These are phyloP conservation scores for Leishmania arabica DNA, from an alignment of 208 protist genomes.

Conservation along the genomic window DNA sequence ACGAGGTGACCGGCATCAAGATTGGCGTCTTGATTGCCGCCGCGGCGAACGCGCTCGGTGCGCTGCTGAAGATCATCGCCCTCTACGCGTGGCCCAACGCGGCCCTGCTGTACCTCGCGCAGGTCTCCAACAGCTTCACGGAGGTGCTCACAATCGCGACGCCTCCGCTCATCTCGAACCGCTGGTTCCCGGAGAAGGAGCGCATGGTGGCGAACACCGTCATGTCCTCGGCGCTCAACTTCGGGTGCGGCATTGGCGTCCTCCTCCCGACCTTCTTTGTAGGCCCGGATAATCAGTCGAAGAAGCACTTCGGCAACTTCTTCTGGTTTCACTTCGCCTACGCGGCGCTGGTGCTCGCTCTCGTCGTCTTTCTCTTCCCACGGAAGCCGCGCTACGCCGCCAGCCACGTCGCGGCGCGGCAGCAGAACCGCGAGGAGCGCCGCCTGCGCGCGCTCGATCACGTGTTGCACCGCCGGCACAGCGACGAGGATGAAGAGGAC, in stretches of 20 bases:
- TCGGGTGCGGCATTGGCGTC: slow-evolving; percentile 71
- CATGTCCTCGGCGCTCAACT: slow-evolving; percentile 63
- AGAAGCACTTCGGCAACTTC: slow-evolving; percentile 61
- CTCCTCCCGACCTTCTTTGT: slow-evolving; percentile 77
- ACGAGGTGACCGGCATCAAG: slow-evolving; percentile 71
- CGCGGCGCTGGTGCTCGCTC: slow-evolving; percentile 35
- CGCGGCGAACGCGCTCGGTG: slow-evolving; percentile 49
- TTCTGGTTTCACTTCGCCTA: slow-evolving; percentile 78
- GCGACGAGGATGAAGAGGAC: slow-evolving; percentile 18
- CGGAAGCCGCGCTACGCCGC: slow-evolving; percentile 43
- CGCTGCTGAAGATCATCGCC: slow-evolving; percentile 64
- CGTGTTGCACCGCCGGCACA: slow-evolving; percentile 13
- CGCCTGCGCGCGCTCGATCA: slow-evolving; percentile 27
- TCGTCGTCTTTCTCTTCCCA: slow-evolving; percentile 62
- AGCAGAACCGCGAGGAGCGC: slow-evolving; percentile 45
- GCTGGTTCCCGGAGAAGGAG: slow-evolving; percentile 72
- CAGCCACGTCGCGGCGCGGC: slow-evolving; percentile 53
- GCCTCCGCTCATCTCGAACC: slow-evolving; percentile 74
- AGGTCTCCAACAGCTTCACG: slow-evolving; percentile 73
- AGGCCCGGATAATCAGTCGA: slow-evolving; percentile 40
- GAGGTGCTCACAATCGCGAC: slow-evolving; percentile 81
- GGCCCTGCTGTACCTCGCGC: slow-evolving; percentile 56
- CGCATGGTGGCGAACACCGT: slow-evolving; percentile 73
- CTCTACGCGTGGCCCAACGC: slow-evolving; percentile 65
- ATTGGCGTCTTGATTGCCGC: slow-evolving; percentile 54